These are phyloP conservation scores for Paramyrothecium roridum DNA, from an alignment of 2,329 filamentous ascomycete species.

Conservation along the genomic window DNA sequence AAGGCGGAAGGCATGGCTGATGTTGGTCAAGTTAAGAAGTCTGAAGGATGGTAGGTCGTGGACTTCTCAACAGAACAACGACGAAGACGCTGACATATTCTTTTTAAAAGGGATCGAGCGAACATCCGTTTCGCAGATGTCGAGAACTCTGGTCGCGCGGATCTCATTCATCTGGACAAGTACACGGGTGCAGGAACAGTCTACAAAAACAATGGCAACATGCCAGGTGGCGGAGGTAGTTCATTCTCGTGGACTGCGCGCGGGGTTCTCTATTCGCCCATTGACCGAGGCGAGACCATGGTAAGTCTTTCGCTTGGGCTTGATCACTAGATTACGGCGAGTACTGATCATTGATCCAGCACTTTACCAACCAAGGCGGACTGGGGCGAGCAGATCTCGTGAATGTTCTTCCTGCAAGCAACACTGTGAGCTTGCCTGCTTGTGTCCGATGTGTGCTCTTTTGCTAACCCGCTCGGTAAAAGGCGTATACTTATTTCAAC, in stretches of 20 bases:
- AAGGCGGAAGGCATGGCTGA: constrained; percentile 1
- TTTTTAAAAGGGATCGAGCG: constrained; percentile 3
- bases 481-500: not conserved
- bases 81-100: not conserved
- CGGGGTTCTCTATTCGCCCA: not conserved
- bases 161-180: constrained; percentile 11
- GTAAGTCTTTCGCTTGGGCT: not conserved
- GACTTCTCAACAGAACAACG: not conserved
- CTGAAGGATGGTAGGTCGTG: not conserved
- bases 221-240: not conserved
- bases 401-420: not conserved
- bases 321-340: not conserved
- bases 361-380: not conserved
- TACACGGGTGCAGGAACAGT: constrained; percentile 6
- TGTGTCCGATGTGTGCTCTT: not conserved
- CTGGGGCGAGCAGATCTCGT: not conserved
- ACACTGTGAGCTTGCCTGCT: not conserved
- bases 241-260: not conserved
- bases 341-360: not conserved
- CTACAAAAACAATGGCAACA: not conserved
- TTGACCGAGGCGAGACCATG: not conserved
- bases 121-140: constrained; percentile 9
- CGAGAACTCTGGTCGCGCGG: constrained; percentile 3
- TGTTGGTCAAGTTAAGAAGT: constrained; percentile 4
- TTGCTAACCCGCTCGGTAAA: not conserved